These are phyloP conservation scores for Obba rivulosa DNA, from an alignment of 768 basidiomycete species.

Conservation along the genomic window DNA sequence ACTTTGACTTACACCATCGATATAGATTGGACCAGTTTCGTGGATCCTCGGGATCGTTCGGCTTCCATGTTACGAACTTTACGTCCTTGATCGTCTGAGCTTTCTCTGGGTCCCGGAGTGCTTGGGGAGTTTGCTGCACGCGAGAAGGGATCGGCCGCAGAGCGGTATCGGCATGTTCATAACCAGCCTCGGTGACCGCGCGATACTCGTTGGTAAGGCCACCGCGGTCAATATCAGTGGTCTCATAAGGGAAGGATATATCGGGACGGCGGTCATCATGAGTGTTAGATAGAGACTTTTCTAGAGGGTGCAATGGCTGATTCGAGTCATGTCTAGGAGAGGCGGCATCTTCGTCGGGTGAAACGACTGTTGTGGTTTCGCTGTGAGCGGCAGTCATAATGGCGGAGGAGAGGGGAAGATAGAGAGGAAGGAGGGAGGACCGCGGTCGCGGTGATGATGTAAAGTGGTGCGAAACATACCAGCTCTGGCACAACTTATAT, in stretches of 20 bases:
- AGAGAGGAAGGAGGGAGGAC: neutral
- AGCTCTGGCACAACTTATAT: conserved; percentile 2
- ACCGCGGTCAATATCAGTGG: conserved; percentile 20
- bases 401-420: neutral
- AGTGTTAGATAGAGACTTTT: neutral
- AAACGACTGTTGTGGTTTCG: conserved; percentile 9
- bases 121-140: conserved; percentile 14
- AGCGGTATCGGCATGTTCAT: conserved; percentile 22
- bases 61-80: conserved; percentile 32
- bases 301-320: conserved; percentile 10
- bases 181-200: conserved; percentile 23
- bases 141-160: conserved; percentile 24
- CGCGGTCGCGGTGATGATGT: neutral
- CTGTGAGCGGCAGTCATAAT: conserved; percentile 8
- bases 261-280: conserved; percentile 19
- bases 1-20: conserved; percentile 27
- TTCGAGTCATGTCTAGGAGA: conserved; percentile 5
- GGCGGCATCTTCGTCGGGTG: conserved; percentile 2
- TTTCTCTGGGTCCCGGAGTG: conserved; percentile 30
- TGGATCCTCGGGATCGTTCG: conserved; percentile 36
- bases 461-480: neutral
- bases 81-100: conserved; percentile 25
- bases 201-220: conserved; percentile 32
- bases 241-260: conserved; percentile 25
- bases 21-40: conserved; percentile 29